phyloP scores from a whole-genome alignment of 2,329 filamentous ascomycete genomes.

The Exophiala bonariae region DNA sequence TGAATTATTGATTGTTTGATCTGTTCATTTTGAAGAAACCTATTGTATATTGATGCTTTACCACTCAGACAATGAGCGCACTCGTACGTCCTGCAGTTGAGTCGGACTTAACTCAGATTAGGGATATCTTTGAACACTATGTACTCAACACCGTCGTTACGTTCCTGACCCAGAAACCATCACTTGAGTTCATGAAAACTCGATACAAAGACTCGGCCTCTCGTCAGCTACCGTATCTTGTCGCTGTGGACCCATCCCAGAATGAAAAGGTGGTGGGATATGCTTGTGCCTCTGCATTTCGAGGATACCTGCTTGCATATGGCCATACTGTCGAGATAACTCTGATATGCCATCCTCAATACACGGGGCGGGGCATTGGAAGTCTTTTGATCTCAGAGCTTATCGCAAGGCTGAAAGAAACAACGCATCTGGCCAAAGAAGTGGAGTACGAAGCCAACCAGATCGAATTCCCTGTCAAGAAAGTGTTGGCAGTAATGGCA shows the following conservation, averaged over 20 bases:
- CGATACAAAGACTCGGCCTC: constrained; percentile 29
- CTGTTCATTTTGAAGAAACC: too few species aligned
- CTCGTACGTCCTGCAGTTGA: constrained; percentile 36
- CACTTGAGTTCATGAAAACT: constrained; percentile 30
- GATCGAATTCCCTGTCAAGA: constrained; percentile 26
- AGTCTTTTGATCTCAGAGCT: constrained; percentile 33
- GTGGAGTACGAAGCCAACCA: constrained; percentile 18
- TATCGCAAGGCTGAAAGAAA: constrained; percentile 31
- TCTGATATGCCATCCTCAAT: constrained; percentile 39
- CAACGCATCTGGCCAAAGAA: constrained; percentile 27
- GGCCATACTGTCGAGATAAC: constrained; percentile 42
- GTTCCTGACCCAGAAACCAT: constrained; percentile 33
- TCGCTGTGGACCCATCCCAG: constrained; percentile 31
- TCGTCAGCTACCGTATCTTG: constrained; percentile 38
- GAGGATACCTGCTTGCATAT: constrained; percentile 38
- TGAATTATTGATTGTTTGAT: too few species aligned
- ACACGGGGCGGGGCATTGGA: constrained; percentile 35
- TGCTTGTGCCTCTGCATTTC: constrained; percentile 37
- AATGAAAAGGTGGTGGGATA: constrained; percentile 34
- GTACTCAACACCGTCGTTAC: constrained; percentile 39
- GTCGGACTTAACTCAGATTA: constrained; percentile 36
- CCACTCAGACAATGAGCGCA: constrained; percentile 23
- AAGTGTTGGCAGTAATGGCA: constrained; percentile 40
- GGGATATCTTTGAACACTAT: constrained; percentile 39
- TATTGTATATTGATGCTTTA: too few species aligned